Conservation (phyloP, 2,329 filamentous ascomycete genomes). For the Xylaria sp. region DNA sequence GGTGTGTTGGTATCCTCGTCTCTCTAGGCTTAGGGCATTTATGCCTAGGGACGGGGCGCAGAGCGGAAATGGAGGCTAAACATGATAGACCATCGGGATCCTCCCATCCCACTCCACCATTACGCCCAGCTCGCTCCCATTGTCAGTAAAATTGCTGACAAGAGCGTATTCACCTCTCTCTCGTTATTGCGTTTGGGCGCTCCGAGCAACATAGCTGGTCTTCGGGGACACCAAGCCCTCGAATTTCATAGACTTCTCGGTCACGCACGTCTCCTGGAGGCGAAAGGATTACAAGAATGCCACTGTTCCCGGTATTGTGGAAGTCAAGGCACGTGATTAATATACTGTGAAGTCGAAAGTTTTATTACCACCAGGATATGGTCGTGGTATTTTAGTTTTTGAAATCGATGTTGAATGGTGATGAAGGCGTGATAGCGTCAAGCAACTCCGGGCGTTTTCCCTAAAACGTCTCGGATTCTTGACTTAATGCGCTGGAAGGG, state of each 20-base stretch:
- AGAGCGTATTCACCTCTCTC: not conserved
- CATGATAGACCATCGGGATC: not conserved
- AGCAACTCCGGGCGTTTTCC: constrained; percentile 46
- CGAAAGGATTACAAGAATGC: not conserved
- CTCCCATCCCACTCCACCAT: not conserved
- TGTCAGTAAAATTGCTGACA: not conserved
- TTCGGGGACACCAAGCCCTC: not conserved
- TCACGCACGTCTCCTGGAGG: not conserved
- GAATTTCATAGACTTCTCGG: not conserved
- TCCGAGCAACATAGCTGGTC: not conserved
- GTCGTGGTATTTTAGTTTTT: constrained; percentile 28
- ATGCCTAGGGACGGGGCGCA: constrained; percentile 40
- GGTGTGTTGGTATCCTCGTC: constrained; percentile 15
- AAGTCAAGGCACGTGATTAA: constrained; percentile 4
- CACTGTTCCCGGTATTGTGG: not conserved
- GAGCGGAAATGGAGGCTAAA: constrained; percentile 15
- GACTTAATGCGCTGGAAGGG: constrained; percentile 52
- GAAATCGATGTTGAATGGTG: constrained; percentile 49
- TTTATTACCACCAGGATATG: constrained; percentile 34
- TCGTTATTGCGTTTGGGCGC: not conserved
- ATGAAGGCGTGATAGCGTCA: constrained; percentile 46
- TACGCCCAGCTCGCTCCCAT: not conserved
- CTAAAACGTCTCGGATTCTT: constrained; percentile 67
- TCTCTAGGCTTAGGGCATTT: constrained; percentile 34
- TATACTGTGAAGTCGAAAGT: constrained; percentile 30